Evolutionary conservation across 495 filamentous ascomycete genomes (phyloP).

Genomic region (Talaromyces adpressus): DNA sequence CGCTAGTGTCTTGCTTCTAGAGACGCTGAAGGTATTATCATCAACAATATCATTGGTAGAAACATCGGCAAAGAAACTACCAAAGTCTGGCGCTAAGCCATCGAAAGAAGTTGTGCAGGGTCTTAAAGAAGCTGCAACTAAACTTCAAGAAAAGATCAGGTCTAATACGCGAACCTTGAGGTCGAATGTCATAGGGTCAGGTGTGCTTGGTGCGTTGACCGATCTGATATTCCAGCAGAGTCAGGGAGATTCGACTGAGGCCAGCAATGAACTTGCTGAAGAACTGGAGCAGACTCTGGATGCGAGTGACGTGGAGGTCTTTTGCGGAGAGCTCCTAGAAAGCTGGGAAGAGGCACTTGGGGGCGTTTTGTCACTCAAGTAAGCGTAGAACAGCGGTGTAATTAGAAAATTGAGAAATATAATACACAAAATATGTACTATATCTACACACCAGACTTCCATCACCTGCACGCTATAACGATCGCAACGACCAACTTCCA

Average conservation of each 20-base stretch:
- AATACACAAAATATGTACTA: background rate
- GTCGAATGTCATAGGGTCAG: slow-evolving; percentile 28
- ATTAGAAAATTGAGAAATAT: background rate
- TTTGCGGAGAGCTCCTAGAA: slow-evolving; percentile 38
- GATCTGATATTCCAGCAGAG: slow-evolving; percentile 26
- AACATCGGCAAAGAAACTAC: slow-evolving; percentile 21
- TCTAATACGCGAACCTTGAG: slow-evolving; percentile 30
- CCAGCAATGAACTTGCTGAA: slow-evolving; percentile 20
- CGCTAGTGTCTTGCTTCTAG: slow-evolving; percentile 25
- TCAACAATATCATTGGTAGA: slow-evolving; percentile 17
- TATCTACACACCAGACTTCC: background rate
- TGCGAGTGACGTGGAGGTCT: slow-evolving; percentile 30
- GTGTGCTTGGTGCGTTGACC: slow-evolving; percentile 28
- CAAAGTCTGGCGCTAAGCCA: slow-evolving; percentile 24
- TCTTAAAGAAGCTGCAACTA: slow-evolving; percentile 18
- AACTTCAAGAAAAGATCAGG: slow-evolving; percentile 26
- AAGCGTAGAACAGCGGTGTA: background rate
- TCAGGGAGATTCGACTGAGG: slow-evolving; percentile 12
- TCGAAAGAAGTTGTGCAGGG: slow-evolving; percentile 27
- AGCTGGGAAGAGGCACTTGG: slow-evolving; percentile 41
- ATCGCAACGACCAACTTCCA: background rate
- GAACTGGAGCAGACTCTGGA: slow-evolving; percentile 29
- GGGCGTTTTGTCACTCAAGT: slow-evolving; percentile 20
- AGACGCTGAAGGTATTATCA: slow-evolving; percentile 33
- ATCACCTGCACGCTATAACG: background rate